These are phyloP conservation scores for Sporothrix euskadiensis DNA, from an alignment of 2,329 filamentous ascomycete genomes.

Conservation along the genomic window DNA sequence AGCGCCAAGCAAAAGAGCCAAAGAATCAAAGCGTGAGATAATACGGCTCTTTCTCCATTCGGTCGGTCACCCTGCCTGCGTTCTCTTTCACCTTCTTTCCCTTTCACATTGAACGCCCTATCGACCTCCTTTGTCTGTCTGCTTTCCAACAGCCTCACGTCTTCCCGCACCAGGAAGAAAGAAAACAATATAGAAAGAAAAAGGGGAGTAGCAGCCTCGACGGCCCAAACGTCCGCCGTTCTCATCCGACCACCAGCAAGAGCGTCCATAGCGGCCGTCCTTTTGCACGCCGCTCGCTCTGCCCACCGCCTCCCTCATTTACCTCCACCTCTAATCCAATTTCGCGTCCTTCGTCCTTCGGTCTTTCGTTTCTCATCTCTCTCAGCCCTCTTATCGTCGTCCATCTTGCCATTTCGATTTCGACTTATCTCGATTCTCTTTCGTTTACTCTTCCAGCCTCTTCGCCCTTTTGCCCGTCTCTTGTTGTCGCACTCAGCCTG, in stretches of 20 bases:
- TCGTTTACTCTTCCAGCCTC: not conserved
- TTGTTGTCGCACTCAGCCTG: not conserved
- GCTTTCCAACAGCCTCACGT: constrained; percentile 21
- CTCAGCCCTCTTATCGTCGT: not conserved
- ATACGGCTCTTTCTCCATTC: constrained; percentile 22
- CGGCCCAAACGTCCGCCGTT: not conserved
- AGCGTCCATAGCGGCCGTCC: not conserved
- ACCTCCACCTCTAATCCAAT: not conserved
- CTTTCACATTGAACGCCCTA: not conserved
- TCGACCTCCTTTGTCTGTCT: constrained; percentile 8
- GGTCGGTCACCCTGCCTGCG: not conserved
- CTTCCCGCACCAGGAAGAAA: constrained; percentile 9
- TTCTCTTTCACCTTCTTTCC: not conserved
- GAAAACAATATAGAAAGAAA: constrained; percentile 11
- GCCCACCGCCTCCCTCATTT: constrained; percentile 8
- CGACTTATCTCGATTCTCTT: not conserved
- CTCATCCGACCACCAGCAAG: constrained; percentile 4
- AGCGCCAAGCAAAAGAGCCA: not conserved
- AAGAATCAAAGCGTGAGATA: constrained; percentile 4
- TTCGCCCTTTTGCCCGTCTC: not conserved
- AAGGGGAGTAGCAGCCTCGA: not conserved
- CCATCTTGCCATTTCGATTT: not conserved
- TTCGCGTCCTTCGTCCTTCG: not conserved
- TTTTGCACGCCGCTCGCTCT: not conserved
- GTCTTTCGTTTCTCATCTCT: constrained; percentile 8